Conservation (phyloP, 73 alveolate genomes). For the Tetrahymena malaccensis region DNA sequence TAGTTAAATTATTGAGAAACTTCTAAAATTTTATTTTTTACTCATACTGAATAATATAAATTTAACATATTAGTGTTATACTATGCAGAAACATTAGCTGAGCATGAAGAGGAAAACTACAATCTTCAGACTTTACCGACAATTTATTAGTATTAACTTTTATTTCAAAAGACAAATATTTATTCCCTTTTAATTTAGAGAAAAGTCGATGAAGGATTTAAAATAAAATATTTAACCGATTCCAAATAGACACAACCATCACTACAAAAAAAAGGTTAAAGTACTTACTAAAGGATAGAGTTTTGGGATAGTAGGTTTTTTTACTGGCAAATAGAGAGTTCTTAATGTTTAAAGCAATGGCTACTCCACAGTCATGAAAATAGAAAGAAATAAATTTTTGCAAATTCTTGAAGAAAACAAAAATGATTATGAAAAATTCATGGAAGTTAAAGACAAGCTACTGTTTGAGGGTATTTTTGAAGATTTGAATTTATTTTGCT, state of each 20-base stretch:
- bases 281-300: neutral
- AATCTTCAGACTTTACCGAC: neutral
- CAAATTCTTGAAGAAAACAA: neutral
- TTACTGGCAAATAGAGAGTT: neutral
- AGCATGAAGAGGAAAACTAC: neutral
- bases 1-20: neutral
- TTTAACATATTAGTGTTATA: neutral
- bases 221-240: neutral
- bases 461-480: neutral
- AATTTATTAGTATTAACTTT: neutral
- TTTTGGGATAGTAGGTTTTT: neutral
- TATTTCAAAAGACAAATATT: too few species aligned
- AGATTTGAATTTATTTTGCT: neutral
- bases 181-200: neutral
- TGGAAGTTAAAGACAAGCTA: neutral
- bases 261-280: neutral
- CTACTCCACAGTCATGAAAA: neutral
- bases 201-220: neutral
- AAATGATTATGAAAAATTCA: neutral
- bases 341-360: neutral
- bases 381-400: neutral
- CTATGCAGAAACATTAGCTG: neutral
- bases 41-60: too few species aligned
- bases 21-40: neutral
- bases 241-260: neutral